These are phyloP conservation scores for Arthrinium phaeospermum DNA, from an alignment of 2,329 filamentous ascomycete species.

Conservation along the genomic window DNA sequence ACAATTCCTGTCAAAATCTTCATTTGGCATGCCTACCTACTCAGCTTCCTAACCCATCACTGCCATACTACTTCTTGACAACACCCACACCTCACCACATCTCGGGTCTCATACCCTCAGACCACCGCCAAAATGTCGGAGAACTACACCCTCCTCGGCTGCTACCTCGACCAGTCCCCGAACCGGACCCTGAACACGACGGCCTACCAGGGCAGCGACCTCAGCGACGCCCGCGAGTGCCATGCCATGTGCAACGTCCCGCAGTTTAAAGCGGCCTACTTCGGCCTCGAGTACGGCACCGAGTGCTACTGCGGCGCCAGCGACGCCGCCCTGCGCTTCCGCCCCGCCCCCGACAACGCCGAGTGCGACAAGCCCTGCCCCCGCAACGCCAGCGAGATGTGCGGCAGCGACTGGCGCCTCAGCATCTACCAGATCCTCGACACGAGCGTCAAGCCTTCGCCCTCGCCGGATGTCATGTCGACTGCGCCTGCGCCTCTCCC, in stretches of 20 bases:
- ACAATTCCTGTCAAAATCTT: too few species aligned
- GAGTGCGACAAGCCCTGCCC: background rate
- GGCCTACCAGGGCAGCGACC: background rate
- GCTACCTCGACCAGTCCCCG: background rate
- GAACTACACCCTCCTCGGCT: background rate
- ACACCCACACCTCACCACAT: background rate
- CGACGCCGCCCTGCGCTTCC: background rate
- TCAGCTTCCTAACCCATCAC: background rate
- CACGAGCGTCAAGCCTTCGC: background rate
- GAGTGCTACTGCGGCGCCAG: background rate
- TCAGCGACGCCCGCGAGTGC: background rate
- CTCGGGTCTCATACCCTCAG: background rate
- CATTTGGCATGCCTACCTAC: background rate
- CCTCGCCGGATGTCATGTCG: background rate
- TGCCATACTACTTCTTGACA: background rate
- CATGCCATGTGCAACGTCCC: background rate
- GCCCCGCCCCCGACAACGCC: background rate
- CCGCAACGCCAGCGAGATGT: background rate
- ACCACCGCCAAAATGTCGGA: background rate
- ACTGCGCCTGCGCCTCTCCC: background rate
- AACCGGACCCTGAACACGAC: background rate
- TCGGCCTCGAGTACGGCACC: conserved; percentile 3
- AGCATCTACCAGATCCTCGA: background rate
- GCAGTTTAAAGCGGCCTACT: background rate
- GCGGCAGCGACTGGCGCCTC: background rate